Evolutionary conservation across 441 rosid species (phyloP).

Genomic region (Pelargonium fulgidum): DNA sequence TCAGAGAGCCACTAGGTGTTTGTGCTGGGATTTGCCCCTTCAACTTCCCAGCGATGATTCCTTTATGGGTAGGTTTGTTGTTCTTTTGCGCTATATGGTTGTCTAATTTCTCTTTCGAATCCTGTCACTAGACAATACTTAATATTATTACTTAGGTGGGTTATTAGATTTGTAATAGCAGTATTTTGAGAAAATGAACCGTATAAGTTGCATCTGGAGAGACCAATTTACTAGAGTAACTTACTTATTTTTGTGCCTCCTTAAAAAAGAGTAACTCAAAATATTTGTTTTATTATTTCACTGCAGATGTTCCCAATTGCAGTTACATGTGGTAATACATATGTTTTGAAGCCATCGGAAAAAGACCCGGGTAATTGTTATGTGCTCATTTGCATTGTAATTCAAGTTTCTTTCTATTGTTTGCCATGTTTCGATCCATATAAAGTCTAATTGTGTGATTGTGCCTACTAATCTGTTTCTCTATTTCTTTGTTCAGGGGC

Average conservation of each 20-base stretch:
- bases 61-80: conserved; percentile 63
- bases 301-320: conserved; percentile 94
- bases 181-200: background rate
- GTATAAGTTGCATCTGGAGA: background rate
- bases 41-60: conserved; percentile 97
- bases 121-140: background rate
- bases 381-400: background rate
- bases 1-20: conserved; percentile 87
- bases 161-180: background rate
- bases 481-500: conserved; percentile 47
- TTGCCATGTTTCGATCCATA: background rate
- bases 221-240: background rate
- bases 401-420: background rate
- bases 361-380: conserved; percentile 74
- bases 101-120: background rate
- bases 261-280: background rate
- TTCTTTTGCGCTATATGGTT: background rate
- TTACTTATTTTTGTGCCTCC: background rate
- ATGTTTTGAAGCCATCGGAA: conserved; percentile 86
- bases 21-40: conserved; percentile 96
- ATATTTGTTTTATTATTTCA: conserved; percentile 10
- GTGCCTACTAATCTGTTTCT: background rate
- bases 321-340: conserved; percentile 87
- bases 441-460: background rate
- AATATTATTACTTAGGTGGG: too few relatives aligned